Base-by-base conservation (phyloP, 495 filamentous ascomycete genomes). In the Parachaetomium inaequale region DNA sequence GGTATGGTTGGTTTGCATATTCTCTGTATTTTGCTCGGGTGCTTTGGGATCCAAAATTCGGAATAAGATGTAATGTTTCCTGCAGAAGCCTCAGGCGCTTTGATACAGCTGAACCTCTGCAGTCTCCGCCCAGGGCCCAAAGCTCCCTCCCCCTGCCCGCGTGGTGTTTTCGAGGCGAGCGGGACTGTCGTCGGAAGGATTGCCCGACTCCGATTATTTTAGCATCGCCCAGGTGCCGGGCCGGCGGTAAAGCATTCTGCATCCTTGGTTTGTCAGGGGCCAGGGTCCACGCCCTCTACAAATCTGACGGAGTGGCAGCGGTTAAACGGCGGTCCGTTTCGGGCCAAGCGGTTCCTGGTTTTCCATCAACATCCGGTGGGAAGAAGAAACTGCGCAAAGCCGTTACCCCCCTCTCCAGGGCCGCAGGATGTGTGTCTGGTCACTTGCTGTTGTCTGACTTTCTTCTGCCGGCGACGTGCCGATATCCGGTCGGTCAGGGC, bases 401-500 rank as follows among this genome's bases (percentile, higher is more conserved):
- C 51, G 28, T n/a, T 36, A 25, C 29, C 51, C 51, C 51, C 31
- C 51, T 23, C 29, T 28, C 23, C 1, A 15, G 17, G 51, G 23
- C 28, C 21, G 28, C 26, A 29, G 23, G 4, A 29, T 28, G 36
- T 21, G 38, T 45, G 15, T 29, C 21, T 28, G 46, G 46, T 49
- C 21, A 26, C 21, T 25, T 25, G 21, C 32, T 5, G 32, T 7
- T n/a, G 3, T 58, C 19, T 25, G 29, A 0, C 42, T 34, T 43
- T 23, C 28, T 25, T 8, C 23, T 59, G 47, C 12, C 38, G 49
- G 21, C 14, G 36, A 15, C 34, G 49, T 64, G 63, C 63, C 63
- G 63, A 64, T 64, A 60, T 64, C 63, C 63, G 63, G 62, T 40
- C 59, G 19, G 40, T 40, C 52, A 51, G 38, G 45, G 38, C 34